Base-by-base conservation (phyloP, 371 early-diverging fungal genomes). In the Zopfochytrium polystomum region DNA sequence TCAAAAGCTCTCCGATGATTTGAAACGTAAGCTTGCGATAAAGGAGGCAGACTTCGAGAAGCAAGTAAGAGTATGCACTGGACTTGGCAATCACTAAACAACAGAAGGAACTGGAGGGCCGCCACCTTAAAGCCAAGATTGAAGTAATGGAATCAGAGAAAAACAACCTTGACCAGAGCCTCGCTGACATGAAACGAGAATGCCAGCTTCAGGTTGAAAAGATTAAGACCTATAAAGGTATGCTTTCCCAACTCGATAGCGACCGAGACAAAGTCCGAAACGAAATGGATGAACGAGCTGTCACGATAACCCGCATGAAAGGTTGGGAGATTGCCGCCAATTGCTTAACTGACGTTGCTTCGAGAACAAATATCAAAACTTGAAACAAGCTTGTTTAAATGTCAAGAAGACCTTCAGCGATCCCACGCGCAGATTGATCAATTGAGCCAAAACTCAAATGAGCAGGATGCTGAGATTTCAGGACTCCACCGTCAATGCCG, bases 231-330 rank as follows among this genome's bases (percentile, higher is more conserved):
- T 71, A 77, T 34, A 49, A 60, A 31, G 49, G 60, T 13, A 33
- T 78, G 27, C 26, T 80, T 15, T 30, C 51, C 3, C 65, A 74
- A 53, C 51, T 77, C 26, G 81, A 80, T 56, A 32, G 55, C 31
- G 76, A 77, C 43, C 62, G 81, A 18, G 81, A 80, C 49, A 23
- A 23, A 6, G 68, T 54, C 32, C 59, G 71, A 30, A 58, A 55
- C 3, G 76, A 75, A 33, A 42, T 75, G 55, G 78, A 79, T 49
- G 43, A 45, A 6, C 59, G 75, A 35, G 48, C 63, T 15, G 81
- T 77, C 50, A 55, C 51, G 53, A 54, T 77, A 11, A 35, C 51
- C 15, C 73, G 74, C 27, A 30, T 76, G 25, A 58, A 68, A 59
- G 54, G 70, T 27, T 34, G 20, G 35, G 23, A 34, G 6, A 27